Percentiles rank a stretch among this genome's conserved stretches.
phyloP scores from a whole-genome alignment of 805 yeast genomes.

The Wickerhamiella brachini region DNA sequence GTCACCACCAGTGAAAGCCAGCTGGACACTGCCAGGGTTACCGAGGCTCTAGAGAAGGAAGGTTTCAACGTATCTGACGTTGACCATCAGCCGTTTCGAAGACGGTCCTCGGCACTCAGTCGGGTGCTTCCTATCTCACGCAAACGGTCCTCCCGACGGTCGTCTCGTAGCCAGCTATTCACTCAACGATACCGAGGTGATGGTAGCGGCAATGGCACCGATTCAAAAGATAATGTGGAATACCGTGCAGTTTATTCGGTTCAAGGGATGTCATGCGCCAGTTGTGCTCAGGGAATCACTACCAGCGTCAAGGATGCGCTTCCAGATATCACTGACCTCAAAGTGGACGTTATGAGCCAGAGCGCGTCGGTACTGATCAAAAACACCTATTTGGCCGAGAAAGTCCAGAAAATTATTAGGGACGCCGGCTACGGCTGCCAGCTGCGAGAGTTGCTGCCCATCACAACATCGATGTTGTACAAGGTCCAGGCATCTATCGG shows the following conservation, averaged over 20 bases:
- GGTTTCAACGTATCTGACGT: background rate
- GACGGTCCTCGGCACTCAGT: background rate
- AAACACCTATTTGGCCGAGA: slow-evolving; percentile 37
- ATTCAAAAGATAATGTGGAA: background rate
- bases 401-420: slow-evolving; percentile 34
- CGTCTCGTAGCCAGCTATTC: background rate
- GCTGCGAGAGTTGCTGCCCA: slow-evolving; percentile 46
- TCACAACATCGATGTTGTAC: slow-evolving; percentile 31
- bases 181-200: background rate
- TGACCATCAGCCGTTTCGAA: background rate
- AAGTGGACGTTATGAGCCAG: slow-evolving; percentile 39
- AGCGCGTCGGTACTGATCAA: slow-evolving; percentile 41
- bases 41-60: background rate
- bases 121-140: background rate
- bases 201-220: background rate
- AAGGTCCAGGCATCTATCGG: slow-evolving; percentile 49
- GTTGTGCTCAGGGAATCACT: slow-evolving; percentile 40
- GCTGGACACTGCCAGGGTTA: background rate
- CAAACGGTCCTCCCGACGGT: background rate
- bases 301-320: slow-evolving; percentile 25
- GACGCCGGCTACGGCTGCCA: slow-evolving; percentile 37
- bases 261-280: slow-evolving; percentile 57
- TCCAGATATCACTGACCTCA: slow-evolving; percentile 26
- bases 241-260: slow-evolving; percentile 42
- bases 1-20: background rate